phyloP scores from a whole-genome alignment of 257 asterid genomes.

The Paulownia fortunei region DNA sequence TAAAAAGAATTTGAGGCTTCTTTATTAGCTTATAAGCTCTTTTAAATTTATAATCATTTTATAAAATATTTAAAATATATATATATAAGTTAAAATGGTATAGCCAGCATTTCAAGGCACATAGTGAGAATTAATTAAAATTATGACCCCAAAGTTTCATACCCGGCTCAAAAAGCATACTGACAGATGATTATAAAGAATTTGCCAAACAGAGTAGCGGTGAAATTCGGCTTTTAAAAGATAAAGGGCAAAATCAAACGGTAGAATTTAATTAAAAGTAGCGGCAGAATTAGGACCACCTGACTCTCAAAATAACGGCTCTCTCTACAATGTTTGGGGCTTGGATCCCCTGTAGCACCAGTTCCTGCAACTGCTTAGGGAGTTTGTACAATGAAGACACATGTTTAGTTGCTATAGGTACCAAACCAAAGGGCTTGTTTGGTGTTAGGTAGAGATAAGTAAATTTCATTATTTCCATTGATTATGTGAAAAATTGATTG shows the following conservation, averaged over 20 bases:
- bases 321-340: background rate
- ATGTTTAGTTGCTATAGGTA: background rate
- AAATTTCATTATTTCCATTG: too few species aligned
- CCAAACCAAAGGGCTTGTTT: too few species aligned
- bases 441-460: too few species aligned
- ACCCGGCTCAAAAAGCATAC: background rate
- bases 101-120: background rate
- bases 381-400: background rate
- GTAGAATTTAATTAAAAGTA: background rate
- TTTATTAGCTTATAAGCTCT: too few species aligned
- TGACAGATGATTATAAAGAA: background rate
- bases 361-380: background rate
- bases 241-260: background rate
- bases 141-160: background rate
- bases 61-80: too few species aligned
- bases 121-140: background rate
- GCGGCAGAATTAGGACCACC: background rate
- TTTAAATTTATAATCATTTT: too few species aligned
- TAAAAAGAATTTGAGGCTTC: too few species aligned
- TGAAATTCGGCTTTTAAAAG: slow-evolving; percentile 14
- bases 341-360: background rate
- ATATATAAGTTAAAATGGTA: too few species aligned
- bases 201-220: background rate
- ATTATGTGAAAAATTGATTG: too few species aligned
- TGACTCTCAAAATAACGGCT: slow-evolving; percentile 11